A percentile compares a stretch with the other conserved stretches of the same genome.
phyloP scores from a whole-genome alignment of 805 yeast species.

The Candida methanosorbosa region DNA sequence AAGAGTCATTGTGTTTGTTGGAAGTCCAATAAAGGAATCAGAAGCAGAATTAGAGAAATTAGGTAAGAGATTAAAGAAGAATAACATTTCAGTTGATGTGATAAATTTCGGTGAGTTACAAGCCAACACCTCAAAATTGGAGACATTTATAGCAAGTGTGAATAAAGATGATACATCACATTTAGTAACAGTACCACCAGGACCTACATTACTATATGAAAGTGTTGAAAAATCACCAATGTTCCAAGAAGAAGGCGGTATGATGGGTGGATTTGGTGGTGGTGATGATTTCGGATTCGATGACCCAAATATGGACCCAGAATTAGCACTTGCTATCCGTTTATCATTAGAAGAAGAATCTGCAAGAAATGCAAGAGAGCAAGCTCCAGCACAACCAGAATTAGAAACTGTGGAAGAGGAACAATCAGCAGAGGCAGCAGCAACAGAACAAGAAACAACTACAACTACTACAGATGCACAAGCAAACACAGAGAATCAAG shows the following conservation, averaged over 20 bases:
- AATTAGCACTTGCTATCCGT: slow-evolving; percentile 90
- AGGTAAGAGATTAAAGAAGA: slow-evolving; percentile 90
- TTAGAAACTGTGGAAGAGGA: slow-evolving; percentile 15
- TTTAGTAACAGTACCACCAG: slow-evolving; percentile 80
- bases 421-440: slow-evolving; percentile 3
- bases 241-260: slow-evolving; percentile 54
- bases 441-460: slow-evolving; percentile 1
- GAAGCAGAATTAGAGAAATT: slow-evolving; percentile 69
- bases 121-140: slow-evolving; percentile 67
- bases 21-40: slow-evolving; percentile 68
- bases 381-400: slow-evolving; percentile 22
- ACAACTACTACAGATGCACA: neutral
- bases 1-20: slow-evolving; percentile 83
- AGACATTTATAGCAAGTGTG: slow-evolving; percentile 65
- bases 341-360: slow-evolving; percentile 92
- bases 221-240: slow-evolving; percentile 71
- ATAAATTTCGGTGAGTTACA: slow-evolving; percentile 89
- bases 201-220: slow-evolving; percentile 78
- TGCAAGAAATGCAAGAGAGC: slow-evolving; percentile 78
- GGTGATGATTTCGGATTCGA: slow-evolving; percentile 53
- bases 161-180: slow-evolving; percentile 74
- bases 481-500: slow-evolving; percentile 1
- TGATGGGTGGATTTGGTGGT: slow-evolving; percentile 24
- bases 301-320: slow-evolving; percentile 94
- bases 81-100: slow-evolving; percentile 81